These are phyloP conservation scores for Curvularia hawaiiensis DNA, from an alignment of 2,329 filamentous ascomycete species.

Conservation along the genomic window DNA sequence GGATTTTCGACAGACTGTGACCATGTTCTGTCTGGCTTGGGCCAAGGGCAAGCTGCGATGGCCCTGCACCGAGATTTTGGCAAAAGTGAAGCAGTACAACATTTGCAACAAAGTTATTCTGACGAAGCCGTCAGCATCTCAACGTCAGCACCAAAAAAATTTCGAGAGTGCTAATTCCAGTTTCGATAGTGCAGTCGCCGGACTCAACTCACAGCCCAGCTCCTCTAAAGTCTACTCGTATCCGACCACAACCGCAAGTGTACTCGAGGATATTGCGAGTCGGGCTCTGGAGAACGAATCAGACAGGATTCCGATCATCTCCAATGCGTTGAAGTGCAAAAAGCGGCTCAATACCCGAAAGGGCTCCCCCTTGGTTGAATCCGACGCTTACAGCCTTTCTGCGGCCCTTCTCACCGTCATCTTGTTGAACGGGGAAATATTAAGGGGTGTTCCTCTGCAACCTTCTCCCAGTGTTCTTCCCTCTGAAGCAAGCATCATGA, in stretches of 20 bases:
- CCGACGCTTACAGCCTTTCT: conserved; percentile 20
- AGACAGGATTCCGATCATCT: conserved; percentile 25
- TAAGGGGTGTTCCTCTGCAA: not conserved
- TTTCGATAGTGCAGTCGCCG: not conserved
- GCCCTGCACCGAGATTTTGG: conserved; percentile 18
- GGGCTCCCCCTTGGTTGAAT: conserved; percentile 1
- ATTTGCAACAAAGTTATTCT: conserved; percentile 20
- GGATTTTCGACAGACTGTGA: conserved; percentile 20
- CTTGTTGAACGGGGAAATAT: conserved; percentile 27
- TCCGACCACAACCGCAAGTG: conserved; percentile 20
- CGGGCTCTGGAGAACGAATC: conserved; percentile 17
- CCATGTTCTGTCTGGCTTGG: conserved; percentile 24
- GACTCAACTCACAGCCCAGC: not conserved
- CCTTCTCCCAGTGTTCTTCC: not conserved
- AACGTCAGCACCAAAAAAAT: not conserved
- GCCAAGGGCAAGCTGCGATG: not conserved
- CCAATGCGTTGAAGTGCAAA: conserved; percentile 22
- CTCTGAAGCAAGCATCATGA: conserved; percentile 1
- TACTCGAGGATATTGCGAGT: conserved; percentile 23
- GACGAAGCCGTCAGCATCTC: not conserved
- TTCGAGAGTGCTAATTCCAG: not conserved
- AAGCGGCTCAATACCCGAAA: conserved; percentile 15
- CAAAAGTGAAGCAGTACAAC: conserved; percentile 29
- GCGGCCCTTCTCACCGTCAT: conserved; percentile 19
- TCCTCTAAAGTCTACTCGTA: conserved; percentile 1